phyloP scores from a whole-genome alignment of 495 filamentous ascomycete genomes.

The Aspergillus kassunensis region DNA sequence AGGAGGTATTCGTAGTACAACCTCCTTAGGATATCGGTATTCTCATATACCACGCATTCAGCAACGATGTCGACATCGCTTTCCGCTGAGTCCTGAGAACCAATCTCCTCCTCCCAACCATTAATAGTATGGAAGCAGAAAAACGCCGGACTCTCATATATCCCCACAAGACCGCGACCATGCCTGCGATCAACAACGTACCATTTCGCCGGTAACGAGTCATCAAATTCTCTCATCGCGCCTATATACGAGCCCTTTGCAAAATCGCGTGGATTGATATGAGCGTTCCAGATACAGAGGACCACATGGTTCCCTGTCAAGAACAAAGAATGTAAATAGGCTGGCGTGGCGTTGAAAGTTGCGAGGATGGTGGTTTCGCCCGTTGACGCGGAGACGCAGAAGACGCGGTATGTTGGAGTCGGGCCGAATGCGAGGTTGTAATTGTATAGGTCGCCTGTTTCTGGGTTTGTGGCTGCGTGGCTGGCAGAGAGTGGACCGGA shows the following conservation, averaged over 20 bases:
- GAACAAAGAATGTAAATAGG: constrained; percentile 74
- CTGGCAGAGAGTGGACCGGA: constrained; percentile 59
- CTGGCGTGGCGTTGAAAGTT: constrained; percentile 50
- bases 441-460: constrained; percentile 73
- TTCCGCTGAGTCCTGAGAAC: constrained; percentile 26
- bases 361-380: constrained; percentile 69
- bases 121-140: constrained; percentile 79
- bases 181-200: constrained; percentile 60
- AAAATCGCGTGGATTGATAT: constrained; percentile 56
- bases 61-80: constrained; percentile 55
- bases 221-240: constrained; percentile 40
- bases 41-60: constrained; percentile 54
- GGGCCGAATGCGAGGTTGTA: constrained; percentile 59
- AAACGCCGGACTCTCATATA: constrained; percentile 55
- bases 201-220: constrained; percentile 54
- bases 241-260: constrained; percentile 27
- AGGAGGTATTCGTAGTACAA: constrained; percentile 58
- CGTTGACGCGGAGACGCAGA: constrained; percentile 53
- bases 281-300: constrained; percentile 60
- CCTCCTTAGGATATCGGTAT: constrained; percentile 47
- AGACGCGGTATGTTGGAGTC: constrained; percentile 59
- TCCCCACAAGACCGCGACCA: constrained; percentile 53
- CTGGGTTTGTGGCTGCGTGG: constrained; percentile 66
- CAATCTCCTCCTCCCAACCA: constrained; percentile 57
- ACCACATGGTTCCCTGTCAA: constrained; percentile 62